A percentile compares a stretch with the other conserved stretches of the same genome.
phyloP scores from a whole-genome alignment of 1,139 yeast species.

The Pichia sp. region DNA sequence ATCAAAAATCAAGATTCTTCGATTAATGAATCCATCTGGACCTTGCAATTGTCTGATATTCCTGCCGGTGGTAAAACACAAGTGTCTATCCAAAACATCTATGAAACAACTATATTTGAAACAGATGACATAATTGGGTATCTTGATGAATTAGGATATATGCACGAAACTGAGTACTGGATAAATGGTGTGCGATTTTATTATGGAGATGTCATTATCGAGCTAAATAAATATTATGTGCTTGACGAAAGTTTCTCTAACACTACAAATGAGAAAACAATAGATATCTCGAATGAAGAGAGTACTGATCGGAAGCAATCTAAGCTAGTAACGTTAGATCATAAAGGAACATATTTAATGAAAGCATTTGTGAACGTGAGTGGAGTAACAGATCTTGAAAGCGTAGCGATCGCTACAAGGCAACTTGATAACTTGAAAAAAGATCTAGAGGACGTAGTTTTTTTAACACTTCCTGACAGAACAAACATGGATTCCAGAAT shows the following conservation, averaged over 20 bases:
- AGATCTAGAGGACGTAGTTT: conserved; percentile 59
- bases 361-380: conserved; percentile 65
- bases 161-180: conserved; percentile 58
- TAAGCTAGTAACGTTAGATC: no score
- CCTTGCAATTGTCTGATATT: conserved; percentile 64
- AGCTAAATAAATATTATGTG: conserved; percentile 44
- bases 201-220: conserved; percentile 57
- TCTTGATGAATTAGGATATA: conserved; percentile 65
- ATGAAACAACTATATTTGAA: conserved; percentile 51
- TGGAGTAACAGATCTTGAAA: conserved; percentile 68
- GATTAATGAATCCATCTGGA: conserved; percentile 40
- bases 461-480: conserved; percentile 68
- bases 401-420: conserved; percentile 56
- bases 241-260: no score
- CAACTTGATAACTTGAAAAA: conserved; percentile 56
- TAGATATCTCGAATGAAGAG: no score
- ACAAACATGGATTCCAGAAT: conserved; percentile 72
- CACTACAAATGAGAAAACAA: no score
- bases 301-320: no score
- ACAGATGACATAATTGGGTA: conserved; percentile 30
- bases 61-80: conserved; percentile 80
- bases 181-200: conserved; percentile 58
- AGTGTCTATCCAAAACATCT: conserved; percentile 60
- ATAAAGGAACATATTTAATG: conserved; percentile 51
- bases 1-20: conserved; percentile 10